Conservation (phyloP, 1,284 basidiomycete species). For the Rhodofomes roseus region DNA sequence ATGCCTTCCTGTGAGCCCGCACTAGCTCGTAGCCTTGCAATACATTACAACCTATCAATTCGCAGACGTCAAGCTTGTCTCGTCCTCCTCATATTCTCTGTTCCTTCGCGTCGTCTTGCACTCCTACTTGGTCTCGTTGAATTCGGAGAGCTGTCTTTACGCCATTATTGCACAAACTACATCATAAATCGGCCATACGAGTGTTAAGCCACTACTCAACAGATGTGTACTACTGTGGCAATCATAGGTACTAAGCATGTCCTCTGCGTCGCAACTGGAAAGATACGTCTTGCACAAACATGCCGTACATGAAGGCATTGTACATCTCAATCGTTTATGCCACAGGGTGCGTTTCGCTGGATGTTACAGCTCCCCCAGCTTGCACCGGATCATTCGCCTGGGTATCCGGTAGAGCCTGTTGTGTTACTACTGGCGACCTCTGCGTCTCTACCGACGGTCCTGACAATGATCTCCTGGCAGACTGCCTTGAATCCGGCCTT, state of each 20-base stretch:
- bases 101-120: not conserved
- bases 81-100: not conserved
- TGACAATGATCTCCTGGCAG: not conserved
- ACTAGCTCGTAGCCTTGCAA: not conserved
- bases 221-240: not conserved
- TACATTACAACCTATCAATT: not conserved
- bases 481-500: not conserved
- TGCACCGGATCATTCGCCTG: not conserved
- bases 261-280: not conserved
- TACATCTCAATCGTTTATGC: not conserved
- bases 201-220: not conserved
- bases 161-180: not conserved
- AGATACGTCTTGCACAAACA: not conserved
- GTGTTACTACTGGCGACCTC: not conserved
- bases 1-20: slow-evolving; percentile 10
- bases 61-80: too few species aligned
- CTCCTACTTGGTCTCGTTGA: not conserved
- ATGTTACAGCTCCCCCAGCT: not conserved
- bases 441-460: not conserved
- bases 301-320: not conserved
- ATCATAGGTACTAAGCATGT: not conserved
- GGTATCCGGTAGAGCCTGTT: not conserved
- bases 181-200: not conserved
- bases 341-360: not conserved
- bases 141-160: not conserved